Conservation (phyloP, 1,284 basidiomycete species). For the Fomes fomentarius region DNA sequence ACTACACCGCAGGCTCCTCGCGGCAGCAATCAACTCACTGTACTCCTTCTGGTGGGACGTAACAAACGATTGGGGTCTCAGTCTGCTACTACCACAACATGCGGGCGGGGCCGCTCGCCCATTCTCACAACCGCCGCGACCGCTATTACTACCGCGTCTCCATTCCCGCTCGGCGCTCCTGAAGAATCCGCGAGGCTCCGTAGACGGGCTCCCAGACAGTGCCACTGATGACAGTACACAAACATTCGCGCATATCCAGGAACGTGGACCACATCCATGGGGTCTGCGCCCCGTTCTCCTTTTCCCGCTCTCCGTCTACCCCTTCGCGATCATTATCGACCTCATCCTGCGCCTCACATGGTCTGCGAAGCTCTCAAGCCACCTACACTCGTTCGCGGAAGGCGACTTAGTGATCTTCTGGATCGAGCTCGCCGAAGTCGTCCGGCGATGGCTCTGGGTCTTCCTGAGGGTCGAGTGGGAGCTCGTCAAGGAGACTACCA, state of each 20-base stretch:
- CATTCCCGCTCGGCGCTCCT: conserved; percentile 36
- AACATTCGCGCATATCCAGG: conserved; percentile 15
- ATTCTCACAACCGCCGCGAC: conserved; percentile 38
- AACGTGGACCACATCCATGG: conserved; percentile 51
- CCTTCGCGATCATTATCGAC: conserved; percentile 83
- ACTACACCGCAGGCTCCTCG: conserved; percentile 66
- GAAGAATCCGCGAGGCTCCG: conserved; percentile 12
- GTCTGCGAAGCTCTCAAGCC: conserved; percentile 90
- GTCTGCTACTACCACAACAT: conserved; percentile 59
- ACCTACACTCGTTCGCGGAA: conserved; percentile 84
- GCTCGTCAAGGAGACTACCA: conserved; percentile 60
- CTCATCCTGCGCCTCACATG: conserved; percentile 93
- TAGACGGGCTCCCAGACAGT: conserved; percentile 30
- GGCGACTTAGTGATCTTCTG: conserved; percentile 87
- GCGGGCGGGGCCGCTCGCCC: conserved; percentile 23
- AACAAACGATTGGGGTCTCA: conserved; percentile 96
- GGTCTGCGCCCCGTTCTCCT: conserved; percentile 76
- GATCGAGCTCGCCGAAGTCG: conserved; percentile 89
- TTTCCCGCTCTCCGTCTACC: conserved; percentile 86
- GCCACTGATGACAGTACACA: conserved; percentile 23
- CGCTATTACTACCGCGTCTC: conserved; percentile 49
- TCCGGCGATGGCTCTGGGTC: conserved; percentile 95
- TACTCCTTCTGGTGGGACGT: conserved; percentile 99
- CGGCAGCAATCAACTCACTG: conserved; percentile 86
- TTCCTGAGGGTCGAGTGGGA: conserved; percentile 98